These are phyloP conservation scores for Cryptococcus wingfieldii DNA, from an alignment of 1,284 basidiomycete genomes.

Conservation along the genomic window DNA sequence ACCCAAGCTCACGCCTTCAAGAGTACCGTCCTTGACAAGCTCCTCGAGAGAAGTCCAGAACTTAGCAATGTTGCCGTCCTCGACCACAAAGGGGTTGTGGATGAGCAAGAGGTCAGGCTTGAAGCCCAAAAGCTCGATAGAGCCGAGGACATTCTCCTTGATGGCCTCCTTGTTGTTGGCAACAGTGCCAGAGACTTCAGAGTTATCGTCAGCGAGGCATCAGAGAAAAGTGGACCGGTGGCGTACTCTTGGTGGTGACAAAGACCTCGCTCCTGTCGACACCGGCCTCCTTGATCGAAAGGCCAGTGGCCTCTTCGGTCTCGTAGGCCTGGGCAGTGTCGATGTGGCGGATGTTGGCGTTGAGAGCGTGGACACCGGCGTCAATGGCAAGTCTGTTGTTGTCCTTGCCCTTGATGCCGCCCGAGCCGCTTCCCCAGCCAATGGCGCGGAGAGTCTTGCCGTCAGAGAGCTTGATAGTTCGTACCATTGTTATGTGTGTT, in stretches of 20 bases:
- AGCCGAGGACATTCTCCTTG: slow-evolving; percentile 20
- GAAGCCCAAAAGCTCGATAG: slow-evolving; percentile 22
- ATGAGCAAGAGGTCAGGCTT: slow-evolving; percentile 37
- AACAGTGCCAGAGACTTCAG: slow-evolving; percentile 3
- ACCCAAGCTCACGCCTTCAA: slow-evolving; percentile 54
- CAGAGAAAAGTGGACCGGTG: not conserved
- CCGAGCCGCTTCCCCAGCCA: slow-evolving; percentile 23
- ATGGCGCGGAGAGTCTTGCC: slow-evolving; percentile 38
- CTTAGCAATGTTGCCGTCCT: slow-evolving; percentile 14
- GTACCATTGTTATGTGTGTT: slow-evolving; percentile 6
- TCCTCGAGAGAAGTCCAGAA: slow-evolving; percentile 41
- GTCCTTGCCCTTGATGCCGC: not conserved
- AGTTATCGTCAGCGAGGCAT: not conserved
- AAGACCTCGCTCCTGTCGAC: slow-evolving; percentile 51
- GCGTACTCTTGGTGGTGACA: slow-evolving; percentile 54
- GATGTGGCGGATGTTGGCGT: slow-evolving; percentile 43
- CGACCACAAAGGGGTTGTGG: slow-evolving; percentile 32
- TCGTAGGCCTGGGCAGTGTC: slow-evolving; percentile 44
- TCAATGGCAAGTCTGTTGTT: slow-evolving; percentile 1
- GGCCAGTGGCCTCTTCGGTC: slow-evolving; percentile 49
- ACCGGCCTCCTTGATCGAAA: slow-evolving; percentile 47
- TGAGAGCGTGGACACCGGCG: slow-evolving; percentile 22
- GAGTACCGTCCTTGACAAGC: slow-evolving; percentile 53
- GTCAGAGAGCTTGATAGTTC: slow-evolving; percentile 32
- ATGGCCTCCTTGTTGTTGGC: slow-evolving; percentile 17